phyloP scores from a whole-genome alignment of 495 filamentous ascomycete genomes.

The Daldinia grandis region DNA sequence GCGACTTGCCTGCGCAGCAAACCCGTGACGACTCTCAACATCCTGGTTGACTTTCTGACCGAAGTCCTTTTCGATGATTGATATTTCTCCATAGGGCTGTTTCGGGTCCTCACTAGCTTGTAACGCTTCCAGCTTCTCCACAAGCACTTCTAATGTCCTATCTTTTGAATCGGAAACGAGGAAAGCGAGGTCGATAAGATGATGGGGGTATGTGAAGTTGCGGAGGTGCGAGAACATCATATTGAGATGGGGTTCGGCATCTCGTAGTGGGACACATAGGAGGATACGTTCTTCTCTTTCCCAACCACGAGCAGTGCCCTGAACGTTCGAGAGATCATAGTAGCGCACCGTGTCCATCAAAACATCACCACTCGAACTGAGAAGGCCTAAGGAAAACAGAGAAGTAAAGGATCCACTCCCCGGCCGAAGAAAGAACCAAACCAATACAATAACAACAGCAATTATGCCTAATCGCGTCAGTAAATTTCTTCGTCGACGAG shows the following conservation, averaged over 20 bases:
- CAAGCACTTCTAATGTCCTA: constrained; percentile 78
- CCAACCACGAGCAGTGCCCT: constrained; percentile 91
- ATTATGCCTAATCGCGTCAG: constrained; percentile 69
- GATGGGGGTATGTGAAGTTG: constrained; percentile 97
- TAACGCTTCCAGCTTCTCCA: constrained; percentile 76
- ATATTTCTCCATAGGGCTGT: constrained; percentile 93
- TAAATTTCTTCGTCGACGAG: constrained; percentile 78
- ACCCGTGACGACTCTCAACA: constrained; percentile 96
- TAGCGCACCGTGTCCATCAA: constrained; percentile 93
- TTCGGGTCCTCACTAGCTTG: constrained; percentile 79
- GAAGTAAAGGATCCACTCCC: constrained; percentile 71
- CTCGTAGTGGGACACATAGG: constrained; percentile 92
- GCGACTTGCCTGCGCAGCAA: constrained; percentile 92
- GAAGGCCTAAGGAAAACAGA: constrained; percentile 74
- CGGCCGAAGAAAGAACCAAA: constrained; percentile 71
- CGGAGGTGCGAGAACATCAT: constrained; percentile 98
- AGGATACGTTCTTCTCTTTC: constrained; percentile 94
- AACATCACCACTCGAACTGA: constrained; percentile 73
- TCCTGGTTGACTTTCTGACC: constrained; percentile 98
- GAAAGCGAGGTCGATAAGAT: constrained; percentile 95
- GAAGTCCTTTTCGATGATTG: constrained; percentile 98
- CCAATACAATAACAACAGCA: constrained; percentile 60
- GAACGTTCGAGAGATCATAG: constrained; percentile 91
- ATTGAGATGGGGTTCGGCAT: constrained; percentile 89
- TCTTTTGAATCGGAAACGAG: constrained; percentile 98